Evolutionary conservation across 345 rosid genomes (phyloP), one percentile per base, ranked within the genome.

Genomic region (Aegle marmelos): DNA sequence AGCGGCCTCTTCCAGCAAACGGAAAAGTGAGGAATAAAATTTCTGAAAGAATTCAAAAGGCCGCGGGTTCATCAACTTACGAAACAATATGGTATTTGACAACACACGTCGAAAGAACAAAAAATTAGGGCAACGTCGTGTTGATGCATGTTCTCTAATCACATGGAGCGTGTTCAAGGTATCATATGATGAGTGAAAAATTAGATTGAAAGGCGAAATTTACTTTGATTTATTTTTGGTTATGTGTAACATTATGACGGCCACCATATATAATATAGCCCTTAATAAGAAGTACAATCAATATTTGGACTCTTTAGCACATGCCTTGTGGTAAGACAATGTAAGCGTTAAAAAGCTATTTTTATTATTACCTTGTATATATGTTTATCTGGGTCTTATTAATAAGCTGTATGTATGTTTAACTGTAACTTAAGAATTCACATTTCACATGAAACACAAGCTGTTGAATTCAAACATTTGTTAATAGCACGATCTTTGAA

Each of bases 41-140:
- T 56, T 8, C 33, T 13, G 21, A 36, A 31, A 9, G 4, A 2
- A 1, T 41, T 28, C 45, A 6, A 10, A 21, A 41, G 58, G 70
- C 79, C 48, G 71, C 77, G 41, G 31, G 13, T 80, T 56, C 64
- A 37, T 67, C 25, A 24, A 41, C 41, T 17, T 27, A 2, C n/a
- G 2, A 37, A 37, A 64, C 57, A 58, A 50, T 21, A 8, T 0
- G 28, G n/a, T 2, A 9, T n/a, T 31, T 22, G 28, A 14, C 30
- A 11, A 50, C 71, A 72, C 84, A 83, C 79, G 86, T 79, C 82
- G 70, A 70, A 71, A 58, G 70, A 36, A 76, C 73, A 11, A 62
- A 16, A 16, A 58, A 19, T 53, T 13, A 5, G 50, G 27, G 54
- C 21, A 16, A 24, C 0, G 17, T 45, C 2, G 5, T 28, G 53